Evolutionary conservation across 139 green algal genomes (phyloP), one percentile per base, ranked within the genome.

Genomic region (Auxenochlorella pyrenoidosa): DNA sequence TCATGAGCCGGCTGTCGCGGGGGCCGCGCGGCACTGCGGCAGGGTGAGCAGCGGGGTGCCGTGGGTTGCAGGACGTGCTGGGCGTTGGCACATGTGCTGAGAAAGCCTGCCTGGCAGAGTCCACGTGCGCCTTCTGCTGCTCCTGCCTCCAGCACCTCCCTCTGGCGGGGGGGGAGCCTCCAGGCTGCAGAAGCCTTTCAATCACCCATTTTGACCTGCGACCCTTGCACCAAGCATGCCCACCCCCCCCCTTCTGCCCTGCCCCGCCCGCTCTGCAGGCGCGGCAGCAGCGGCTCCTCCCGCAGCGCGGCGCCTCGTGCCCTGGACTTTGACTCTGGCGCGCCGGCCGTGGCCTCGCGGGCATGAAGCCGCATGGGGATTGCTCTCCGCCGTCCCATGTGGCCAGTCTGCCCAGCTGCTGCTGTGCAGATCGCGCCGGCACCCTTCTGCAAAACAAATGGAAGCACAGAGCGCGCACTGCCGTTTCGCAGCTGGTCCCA

Each of bases 1-100:
- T 93, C 30, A 82, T 91, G 71, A 70, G 59, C 34, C 79, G 77
- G 30, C 66, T 89, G 36, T 44, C 51, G 32, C 59, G 84, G 0
- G 58, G 82, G 26, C 58, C 34, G 4, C 72, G 70, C 28, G 21
- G 22, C 41, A 30, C 63, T 60, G 71, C 79, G 21, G 78, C 63
- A 85, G 81, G 34, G 60, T 86, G 79, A 82, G 77, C 40, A 28
- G 70, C 28, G 0, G 44, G 28, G 44, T 8, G 6, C 0, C 6
- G 43, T 1, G 44, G 44, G 44, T 47, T 43, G 47, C 8, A 43
- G 10, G 34, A 32, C 0, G 43, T 32, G 30, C 66, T 22, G 66
- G 34, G 66, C 10, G 26, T 3, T 36, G 63, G 26, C 63, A 6
- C 5, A 3, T 2, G 2, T 72, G 59, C 59, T 68, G 5, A 28